Percentiles rank a stretch among this genome's conserved stretches.
Evolutionary conservation across 1,284 basidiomycete genomes (phyloP).

Genomic region (Phlebopus sp.): DNA sequence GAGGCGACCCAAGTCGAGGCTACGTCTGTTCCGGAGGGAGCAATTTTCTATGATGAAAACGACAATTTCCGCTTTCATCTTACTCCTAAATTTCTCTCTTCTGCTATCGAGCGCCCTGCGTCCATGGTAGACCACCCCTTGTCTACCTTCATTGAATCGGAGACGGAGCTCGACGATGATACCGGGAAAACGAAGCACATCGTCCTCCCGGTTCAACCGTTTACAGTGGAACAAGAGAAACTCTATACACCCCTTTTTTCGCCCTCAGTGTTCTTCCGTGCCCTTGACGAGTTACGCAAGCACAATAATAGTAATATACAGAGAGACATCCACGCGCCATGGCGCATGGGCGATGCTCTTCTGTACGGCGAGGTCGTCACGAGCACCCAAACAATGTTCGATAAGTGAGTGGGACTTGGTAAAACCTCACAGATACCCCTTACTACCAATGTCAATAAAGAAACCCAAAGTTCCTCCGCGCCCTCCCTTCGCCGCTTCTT

Average conservation of each 20-base stretch:
- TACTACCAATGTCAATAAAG: conserved; percentile 38
- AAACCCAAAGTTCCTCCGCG: conserved; percentile 71
- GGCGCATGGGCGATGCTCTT: conserved; percentile 74
- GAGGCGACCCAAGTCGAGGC: not conserved
- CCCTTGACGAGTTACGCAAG: conserved; percentile 31
- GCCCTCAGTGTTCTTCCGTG: conserved; percentile 46
- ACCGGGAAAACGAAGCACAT: conserved; percentile 46
- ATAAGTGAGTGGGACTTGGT: conserved; percentile 59
- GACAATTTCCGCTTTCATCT: conserved; percentile 69
- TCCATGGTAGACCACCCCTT: conserved; percentile 18
- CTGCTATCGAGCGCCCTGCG: conserved; percentile 1
- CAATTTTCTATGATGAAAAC: conserved; percentile 41
- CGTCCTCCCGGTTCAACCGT: conserved; percentile 41
- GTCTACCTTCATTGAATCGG: conserved; percentile 18
- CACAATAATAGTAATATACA: conserved; percentile 18
- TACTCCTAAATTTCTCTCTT: conserved; percentile 33
- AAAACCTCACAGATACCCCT: conserved; percentile 4
- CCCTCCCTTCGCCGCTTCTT: conserved; percentile 73
- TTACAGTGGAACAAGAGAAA: conserved; percentile 38
- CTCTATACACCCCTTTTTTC: conserved; percentile 56
- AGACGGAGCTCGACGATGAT: conserved; percentile 29
- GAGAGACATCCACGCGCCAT: conserved; percentile 26
- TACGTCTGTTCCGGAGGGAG: conserved; percentile 2
- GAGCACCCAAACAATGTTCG: conserved; percentile 94
- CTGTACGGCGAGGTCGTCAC: conserved; percentile 90